Percentiles rank a stretch among this genome's conserved stretches.
These are phyloP conservation scores for Kodamaea kaohsiungensis DNA, from an alignment of 805 yeast genomes.

Conservation along the genomic window DNA sequence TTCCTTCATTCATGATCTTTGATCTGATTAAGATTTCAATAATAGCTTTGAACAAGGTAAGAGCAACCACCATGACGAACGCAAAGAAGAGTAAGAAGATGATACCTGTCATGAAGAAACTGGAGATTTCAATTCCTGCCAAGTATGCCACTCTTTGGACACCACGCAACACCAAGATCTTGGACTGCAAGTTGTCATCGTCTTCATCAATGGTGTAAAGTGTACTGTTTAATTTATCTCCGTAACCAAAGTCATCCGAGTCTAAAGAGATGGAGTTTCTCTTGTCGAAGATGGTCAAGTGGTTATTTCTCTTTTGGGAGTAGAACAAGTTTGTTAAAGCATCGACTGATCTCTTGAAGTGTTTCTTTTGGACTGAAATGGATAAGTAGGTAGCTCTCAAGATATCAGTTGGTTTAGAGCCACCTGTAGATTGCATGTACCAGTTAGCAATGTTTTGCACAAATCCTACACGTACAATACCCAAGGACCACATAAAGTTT, in stretches of 20 bases:
- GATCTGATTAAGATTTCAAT: slow-evolving; percentile 64
- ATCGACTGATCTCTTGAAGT: slow-evolving; percentile 26
- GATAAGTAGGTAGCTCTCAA: slow-evolving; percentile 68
- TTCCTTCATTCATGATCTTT: slow-evolving; percentile 58
- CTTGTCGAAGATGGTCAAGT: slow-evolving; percentile 20
- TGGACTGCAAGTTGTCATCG: slow-evolving; percentile 55
- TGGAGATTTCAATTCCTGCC: slow-evolving; percentile 84
- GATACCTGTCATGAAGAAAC: slow-evolving; percentile 81
- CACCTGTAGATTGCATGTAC: slow-evolving; percentile 96
- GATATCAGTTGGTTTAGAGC: slow-evolving; percentile 69
- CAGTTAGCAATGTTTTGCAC: slow-evolving; percentile 86
- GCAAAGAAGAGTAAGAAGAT: slow-evolving; percentile 80
- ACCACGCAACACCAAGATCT: slow-evolving; percentile 83
- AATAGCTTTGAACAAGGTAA: slow-evolving; percentile 65
- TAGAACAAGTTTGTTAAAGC: slow-evolving; percentile 14
- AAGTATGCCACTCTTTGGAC: slow-evolving; percentile 86
- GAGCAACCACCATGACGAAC: slow-evolving; percentile 56
- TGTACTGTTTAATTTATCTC: slow-evolving; percentile 41
- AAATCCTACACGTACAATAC: slow-evolving; percentile 73
- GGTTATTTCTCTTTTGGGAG: slow-evolving; percentile 9
- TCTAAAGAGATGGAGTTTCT: slow-evolving; percentile 38
- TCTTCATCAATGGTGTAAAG: slow-evolving; percentile 75
- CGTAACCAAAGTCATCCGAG: slow-evolving; percentile 47
- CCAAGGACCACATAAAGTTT: slow-evolving; percentile 95
- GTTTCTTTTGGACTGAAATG: slow-evolving; percentile 74